Conservation (phyloP, 768 basidiomycete species). For the Boletus subcaerulescens region DNA sequence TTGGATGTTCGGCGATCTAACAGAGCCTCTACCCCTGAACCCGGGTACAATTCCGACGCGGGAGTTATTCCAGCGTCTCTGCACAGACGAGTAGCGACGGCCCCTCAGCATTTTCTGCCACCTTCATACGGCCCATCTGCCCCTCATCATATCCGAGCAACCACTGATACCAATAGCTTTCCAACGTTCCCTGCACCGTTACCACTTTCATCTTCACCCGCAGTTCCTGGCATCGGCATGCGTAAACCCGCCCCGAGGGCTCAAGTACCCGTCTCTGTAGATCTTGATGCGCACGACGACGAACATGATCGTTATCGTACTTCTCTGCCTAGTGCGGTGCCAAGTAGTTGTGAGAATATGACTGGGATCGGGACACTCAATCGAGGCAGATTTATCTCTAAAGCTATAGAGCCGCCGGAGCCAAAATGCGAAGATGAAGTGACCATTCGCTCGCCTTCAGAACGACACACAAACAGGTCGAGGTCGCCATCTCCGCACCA, state of each 20-base stretch:
- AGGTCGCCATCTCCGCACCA: constrained; percentile 26
- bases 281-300: constrained; percentile 38
- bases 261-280: constrained; percentile 59
- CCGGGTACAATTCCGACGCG: constrained; percentile 20
- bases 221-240: constrained; percentile 38
- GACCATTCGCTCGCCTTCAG: constrained; percentile 14
- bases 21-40: constrained; percentile 32
- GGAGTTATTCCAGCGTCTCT: constrained; percentile 26
- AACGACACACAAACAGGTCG: constrained; percentile 15
- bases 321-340: constrained; percentile 53
- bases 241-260: constrained; percentile 65
- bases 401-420: constrained; percentile 7
- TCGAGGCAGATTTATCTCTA: constrained; percentile 27
- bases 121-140: constrained; percentile 12
- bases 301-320: constrained; percentile 36
- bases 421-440: constrained; percentile 17
- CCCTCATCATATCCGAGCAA: constrained; percentile 33
- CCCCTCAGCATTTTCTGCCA: constrained; percentile 26
- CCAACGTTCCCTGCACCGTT: constrained; percentile 13
- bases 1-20: constrained; percentile 36
- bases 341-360: constrained; percentile 55
- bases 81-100: constrained; percentile 31
- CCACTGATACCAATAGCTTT: constrained; percentile 32
- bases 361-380: constrained; percentile 56
- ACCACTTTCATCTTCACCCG: constrained; percentile 21